These are phyloP conservation scores for Pelargonium myrrhifolium DNA, from an alignment of 441 rosid species.

Conservation along the genomic window DNA sequence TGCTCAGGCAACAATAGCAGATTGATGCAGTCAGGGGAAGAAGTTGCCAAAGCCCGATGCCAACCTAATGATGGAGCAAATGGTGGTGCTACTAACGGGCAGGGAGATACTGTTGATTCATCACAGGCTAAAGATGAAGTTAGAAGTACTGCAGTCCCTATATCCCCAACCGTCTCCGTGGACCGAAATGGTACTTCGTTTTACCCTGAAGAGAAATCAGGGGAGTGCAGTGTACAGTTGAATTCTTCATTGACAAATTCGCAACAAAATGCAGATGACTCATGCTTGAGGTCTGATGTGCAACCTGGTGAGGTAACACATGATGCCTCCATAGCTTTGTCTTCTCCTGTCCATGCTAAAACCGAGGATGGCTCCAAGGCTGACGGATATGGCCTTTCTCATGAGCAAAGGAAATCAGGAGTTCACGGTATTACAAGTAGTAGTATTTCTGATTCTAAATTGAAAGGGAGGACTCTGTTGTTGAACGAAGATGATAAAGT, in stretches of 20 bases:
- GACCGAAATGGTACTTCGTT: constrained; percentile 3
- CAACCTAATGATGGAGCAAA: constrained; percentile 28
- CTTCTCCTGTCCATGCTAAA: not conserved
- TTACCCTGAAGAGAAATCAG: constrained; percentile 12
- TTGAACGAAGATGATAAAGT: not conserved
- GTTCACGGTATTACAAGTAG: constrained; percentile 14
- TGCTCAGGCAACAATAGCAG: constrained; percentile 36
- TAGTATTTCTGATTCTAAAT: not conserved
- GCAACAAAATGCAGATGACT: constrained; percentile 33
- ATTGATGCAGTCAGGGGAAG: constrained; percentile 28
- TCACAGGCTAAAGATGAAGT: constrained; percentile 26
- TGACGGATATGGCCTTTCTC: constrained; percentile 14
- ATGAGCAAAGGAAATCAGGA: constrained; percentile 36
- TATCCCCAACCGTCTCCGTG: not conserved
- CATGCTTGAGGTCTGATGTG: not conserved
- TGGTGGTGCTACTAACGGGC: constrained; percentile 32
- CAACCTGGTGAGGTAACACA: constrained; percentile 1
- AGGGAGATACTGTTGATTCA: constrained; percentile 18
- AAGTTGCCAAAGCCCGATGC: constrained; percentile 23
- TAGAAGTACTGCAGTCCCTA: constrained; percentile 13
- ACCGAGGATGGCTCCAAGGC: not conserved
- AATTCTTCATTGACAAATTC: constrained; percentile 20
- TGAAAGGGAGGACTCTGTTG: constrained; percentile 8
- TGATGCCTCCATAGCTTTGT: constrained; percentile 1
- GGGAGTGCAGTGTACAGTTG: constrained; percentile 29